Evolutionary conservation across 352 stramenopile genomes (phyloP).

Genomic region (Globisporangium solare): DNA sequence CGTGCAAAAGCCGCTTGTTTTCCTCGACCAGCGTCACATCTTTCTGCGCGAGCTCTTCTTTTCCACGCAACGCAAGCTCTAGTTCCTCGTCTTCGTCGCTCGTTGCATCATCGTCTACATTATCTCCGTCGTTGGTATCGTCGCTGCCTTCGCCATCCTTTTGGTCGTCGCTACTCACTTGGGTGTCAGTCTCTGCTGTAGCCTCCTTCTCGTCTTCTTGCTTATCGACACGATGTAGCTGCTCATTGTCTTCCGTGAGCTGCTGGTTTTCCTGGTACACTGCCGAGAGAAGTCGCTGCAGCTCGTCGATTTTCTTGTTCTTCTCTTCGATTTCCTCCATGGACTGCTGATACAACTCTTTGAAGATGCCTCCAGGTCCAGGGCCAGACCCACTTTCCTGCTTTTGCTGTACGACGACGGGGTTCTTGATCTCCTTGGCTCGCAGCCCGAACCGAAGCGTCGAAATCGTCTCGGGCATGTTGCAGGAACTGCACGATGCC

Average conservation of each 20-base stretch:
- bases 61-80: conserved; percentile 8
- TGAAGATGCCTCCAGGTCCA: conserved; percentile 34
- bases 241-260: conserved; percentile 5
- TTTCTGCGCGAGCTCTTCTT: conserved; percentile 29
- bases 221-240: conserved; percentile 8
- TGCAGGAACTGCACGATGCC: conserved; percentile 78
- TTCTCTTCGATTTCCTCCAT: conserved; percentile 65
- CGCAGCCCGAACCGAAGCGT: conserved; percentile 68
- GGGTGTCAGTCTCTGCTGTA: not conserved
- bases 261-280: conserved; percentile 31
- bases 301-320: conserved; percentile 63
- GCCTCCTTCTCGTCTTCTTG: conserved; percentile 12
- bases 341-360: conserved; percentile 65
- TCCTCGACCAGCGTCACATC: conserved; percentile 40
- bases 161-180: not conserved
- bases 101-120: conserved; percentile 23
- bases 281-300: conserved; percentile 40
- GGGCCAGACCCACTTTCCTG: conserved; percentile 23
- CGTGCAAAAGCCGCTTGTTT: conserved; percentile 44
- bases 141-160: conserved; percentile 1
- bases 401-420: conserved; percentile 31
- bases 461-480: conserved; percentile 77
- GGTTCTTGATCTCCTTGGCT: conserved; percentile 83
- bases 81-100: conserved; percentile 21
- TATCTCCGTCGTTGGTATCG: conserved; percentile 11